Base-by-base conservation (phyloP, 2,329 filamentous ascomycete genomes). In the Neophaeococcomyces aloes region DNA sequence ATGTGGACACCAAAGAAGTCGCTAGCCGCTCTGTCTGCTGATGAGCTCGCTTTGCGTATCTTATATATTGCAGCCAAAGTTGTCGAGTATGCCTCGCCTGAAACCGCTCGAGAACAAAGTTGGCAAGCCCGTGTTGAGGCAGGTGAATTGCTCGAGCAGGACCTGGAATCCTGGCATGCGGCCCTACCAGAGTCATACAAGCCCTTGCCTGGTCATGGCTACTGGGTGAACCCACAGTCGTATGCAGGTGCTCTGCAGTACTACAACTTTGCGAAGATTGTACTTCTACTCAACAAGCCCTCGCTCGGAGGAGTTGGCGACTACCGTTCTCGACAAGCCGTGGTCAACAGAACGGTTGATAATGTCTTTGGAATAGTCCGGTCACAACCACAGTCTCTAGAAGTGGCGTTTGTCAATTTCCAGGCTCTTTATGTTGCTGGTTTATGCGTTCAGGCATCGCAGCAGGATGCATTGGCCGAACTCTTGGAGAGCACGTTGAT, bases 71-170 rank as follows among this genome's bases (percentile, higher is more conserved):
- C 77, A 3, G 70, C 72, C 23, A 70, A 75, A 51, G 70, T 69
- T 2, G 69, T 79, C 2, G 76, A 78, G 48, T 79, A 75, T 56
- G 72, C 71, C 38, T 73, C 74, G 0, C 64, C 67, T n/a, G 68
- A 74, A 46, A 67, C 69, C 44, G 61, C 58, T 23, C 63, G 67
- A 47, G 58, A 61, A 7, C 63, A 66, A 23, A 63, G 69, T 38
- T 53, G 62, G 30, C 61, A 62, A 40, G 58, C 52, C 23, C 64
- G 71, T n/a, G 67, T 74, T 29, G 63, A 67, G 7, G 61, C 65
- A 37, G 69, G 65, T 0, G 65, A 67, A 44, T 63, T 64, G 7
- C 55, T 75, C 0, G 58, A 71, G 7, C 65, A 66, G 25, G 66
- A 70, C 53, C 55, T 76, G 3, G 65, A 70, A 14, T 71, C 73